A percentile compares a stretch with the other conserved stretches of the same genome.
These are phyloP conservation scores for Vigna unguiculata DNA, from an alignment of 306 rosid genomes.

Conservation along the genomic window DNA sequence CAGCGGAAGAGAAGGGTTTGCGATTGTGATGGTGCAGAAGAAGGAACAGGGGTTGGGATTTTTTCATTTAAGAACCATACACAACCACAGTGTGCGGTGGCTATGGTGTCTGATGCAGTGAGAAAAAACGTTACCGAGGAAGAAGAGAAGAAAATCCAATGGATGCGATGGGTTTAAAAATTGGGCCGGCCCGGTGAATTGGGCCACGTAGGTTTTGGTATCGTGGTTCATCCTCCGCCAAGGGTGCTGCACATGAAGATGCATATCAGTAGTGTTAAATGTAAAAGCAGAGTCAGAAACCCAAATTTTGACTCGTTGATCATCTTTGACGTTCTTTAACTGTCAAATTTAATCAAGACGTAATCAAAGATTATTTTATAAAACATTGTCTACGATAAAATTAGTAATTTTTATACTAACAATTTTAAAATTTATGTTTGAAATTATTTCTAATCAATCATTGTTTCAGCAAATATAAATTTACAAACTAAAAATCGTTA, in stretches of 20 bases:
- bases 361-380: no score
- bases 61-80: slow-evolving; percentile 56
- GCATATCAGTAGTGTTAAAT: not conserved
- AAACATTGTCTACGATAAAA: no score
- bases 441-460: no score
- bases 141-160: not conserved
- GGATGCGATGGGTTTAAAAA: not conserved
- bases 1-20: slow-evolving; percentile 52
- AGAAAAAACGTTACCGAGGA: not conserved
- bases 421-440: no score
- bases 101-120: not conserved
- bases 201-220: not conserved
- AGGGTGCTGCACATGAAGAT: not conserved
- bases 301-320: no score
- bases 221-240: slow-evolving; percentile 27
- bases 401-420: no score
- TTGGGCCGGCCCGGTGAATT: not conserved
- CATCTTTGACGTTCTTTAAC: no score
- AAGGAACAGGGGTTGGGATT: slow-evolving; percentile 44
- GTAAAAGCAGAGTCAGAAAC: no score
- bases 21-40: slow-evolving; percentile 25
- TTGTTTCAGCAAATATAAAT: no score
- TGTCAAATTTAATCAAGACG: no score
- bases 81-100: not conserved
- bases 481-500: no score